A percentile compares a stretch with the other conserved stretches of the same genome.
Conservation (phyloP, 2,329 filamentous ascomycete genomes). For the Cladosporium sp. region DNA sequence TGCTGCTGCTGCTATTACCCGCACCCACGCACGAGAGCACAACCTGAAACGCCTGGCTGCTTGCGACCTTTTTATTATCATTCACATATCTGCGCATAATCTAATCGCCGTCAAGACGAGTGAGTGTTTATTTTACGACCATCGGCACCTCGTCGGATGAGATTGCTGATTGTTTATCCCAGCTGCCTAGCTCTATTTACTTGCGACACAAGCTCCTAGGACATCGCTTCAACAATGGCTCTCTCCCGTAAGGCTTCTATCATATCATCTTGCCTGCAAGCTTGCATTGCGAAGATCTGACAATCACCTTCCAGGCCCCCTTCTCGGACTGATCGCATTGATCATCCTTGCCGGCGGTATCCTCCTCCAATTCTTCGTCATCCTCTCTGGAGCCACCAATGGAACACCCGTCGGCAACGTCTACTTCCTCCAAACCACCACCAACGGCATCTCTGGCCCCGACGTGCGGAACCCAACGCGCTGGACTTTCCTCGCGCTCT, state of each 20-base stretch:
- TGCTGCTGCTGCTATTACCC: slow-evolving; percentile 6
- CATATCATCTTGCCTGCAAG: no score
- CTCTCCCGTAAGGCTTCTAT: neutral
- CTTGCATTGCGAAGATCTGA: neutral
- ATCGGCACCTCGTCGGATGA: neutral
- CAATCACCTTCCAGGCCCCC: slow-evolving; percentile 43
- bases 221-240: slow-evolving; percentile 9
- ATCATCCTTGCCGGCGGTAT: slow-evolving; percentile 58
- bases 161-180: slow-evolving; percentile 1
- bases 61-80: neutral
- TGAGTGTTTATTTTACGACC: neutral
- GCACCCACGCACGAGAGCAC: neutral
- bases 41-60: slow-evolving; percentile 11
- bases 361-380: slow-evolving; percentile 60
- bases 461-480: slow-evolving; percentile 58
- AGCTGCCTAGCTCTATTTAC: slow-evolving; percentile 3
- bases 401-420: slow-evolving; percentile 62
- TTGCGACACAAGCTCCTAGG: neutral
- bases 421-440: slow-evolving; percentile 82
- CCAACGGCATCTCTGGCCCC: slow-evolving; percentile 65
- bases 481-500: slow-evolving; percentile 90
- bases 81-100: neutral
- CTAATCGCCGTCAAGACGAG: neutral
- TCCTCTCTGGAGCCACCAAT: slow-evolving; percentile 55
- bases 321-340: slow-evolving; percentile 54